Base-by-base conservation (phyloP, 148 eudicot species). In the Silene conica region DNA sequence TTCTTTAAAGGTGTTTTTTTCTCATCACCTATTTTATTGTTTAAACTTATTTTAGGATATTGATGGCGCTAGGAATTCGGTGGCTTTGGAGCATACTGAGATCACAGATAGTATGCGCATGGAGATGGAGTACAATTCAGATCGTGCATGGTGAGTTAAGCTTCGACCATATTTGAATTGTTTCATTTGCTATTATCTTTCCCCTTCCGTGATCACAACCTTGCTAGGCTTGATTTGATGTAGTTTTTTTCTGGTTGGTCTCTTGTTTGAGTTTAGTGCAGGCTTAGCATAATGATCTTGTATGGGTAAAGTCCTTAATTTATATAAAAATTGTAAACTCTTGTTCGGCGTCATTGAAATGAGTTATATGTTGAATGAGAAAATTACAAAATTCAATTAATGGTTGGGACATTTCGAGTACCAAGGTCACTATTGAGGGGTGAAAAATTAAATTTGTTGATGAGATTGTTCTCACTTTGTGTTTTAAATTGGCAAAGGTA, bases 61-160 rank as follows among this genome's bases (percentile, higher is more conserved):
- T 73, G 90, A 84, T 69, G 82, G 72, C 69, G 87, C 82, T 64
- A 34, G 43, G 67, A 82, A 63, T 59, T 73, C 76, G 54, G 21
- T 70, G 38, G 73, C 85, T 69, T 75, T 70, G 46, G 96, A 85
- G 26, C 72, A 79, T 83, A 58, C 45, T 72, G 97, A 92, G 83
- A 87, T 95, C 59, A 83, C 99, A 6, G 99, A 92, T 71, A 85
- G 83, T 75, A 91, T 89, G 98, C 97, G 91, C 5, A 66, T 87
- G 76, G 96, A 95, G 86, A 95, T 95, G 99, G 99, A 95, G 70
- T 92, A 95, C 80, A 82, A 88, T 72, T 85, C 97, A 65, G 99
- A 92, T 73, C 97, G 89, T 70, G 89, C 97, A 25, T 95, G 99
- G 99, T 95, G 81, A 83, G 78, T 59, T 62, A 38, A 58, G 71